Evolutionary conservation across 768 basidiomycete genomes (phyloP).

Genomic region (Hygrophoropsis aurantiaca): DNA sequence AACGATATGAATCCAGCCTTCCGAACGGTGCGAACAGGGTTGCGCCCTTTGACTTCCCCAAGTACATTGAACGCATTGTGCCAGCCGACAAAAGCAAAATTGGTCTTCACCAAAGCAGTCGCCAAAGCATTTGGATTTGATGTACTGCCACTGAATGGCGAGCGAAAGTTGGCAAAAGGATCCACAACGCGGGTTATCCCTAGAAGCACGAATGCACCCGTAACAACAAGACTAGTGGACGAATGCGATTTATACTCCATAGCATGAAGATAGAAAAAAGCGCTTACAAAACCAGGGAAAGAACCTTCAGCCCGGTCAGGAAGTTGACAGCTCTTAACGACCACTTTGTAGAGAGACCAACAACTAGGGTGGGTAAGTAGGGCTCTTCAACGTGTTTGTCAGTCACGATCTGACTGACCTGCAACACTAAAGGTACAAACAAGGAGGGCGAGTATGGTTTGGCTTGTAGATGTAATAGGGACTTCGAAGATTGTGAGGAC

Average conservation of each 20-base stretch:
- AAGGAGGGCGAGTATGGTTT: conserved; percentile 20
- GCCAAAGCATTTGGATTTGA: conserved; percentile 22
- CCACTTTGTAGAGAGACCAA: conserved; percentile 28
- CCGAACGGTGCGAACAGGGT: conserved; percentile 47
- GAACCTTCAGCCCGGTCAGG: conserved; percentile 21
- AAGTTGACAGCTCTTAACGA: conserved; percentile 22
- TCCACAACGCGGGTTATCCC: conserved; percentile 26
- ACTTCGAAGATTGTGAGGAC: conserved; percentile 15
- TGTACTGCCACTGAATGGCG: conserved; percentile 25
- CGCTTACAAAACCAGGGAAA: conserved; percentile 18
- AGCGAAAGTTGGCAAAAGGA: conserved; percentile 29
- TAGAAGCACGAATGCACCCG: conserved; percentile 21
- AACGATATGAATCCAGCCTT: conserved; percentile 46
- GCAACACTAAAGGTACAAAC: conserved; percentile 20
- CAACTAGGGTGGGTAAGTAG: conserved; percentile 10
- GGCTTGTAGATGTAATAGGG: conserved; percentile 14
- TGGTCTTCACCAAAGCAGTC: conserved; percentile 28
- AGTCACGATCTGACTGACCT: conserved; percentile 4
- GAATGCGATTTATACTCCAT: background rate
- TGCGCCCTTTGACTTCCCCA: conserved; percentile 35
- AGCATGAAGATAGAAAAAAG: conserved; percentile 8
- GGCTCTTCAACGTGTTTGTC: too few relatives aligned
- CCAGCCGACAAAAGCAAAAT: conserved; percentile 30
- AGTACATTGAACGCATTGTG: conserved; percentile 48
- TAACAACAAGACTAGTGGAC: conserved; percentile 18